Evolutionary conservation across 805 yeast species (phyloP), one percentile per base, ranked within the genome.

Genomic region (Candida chauliodis): DNA sequence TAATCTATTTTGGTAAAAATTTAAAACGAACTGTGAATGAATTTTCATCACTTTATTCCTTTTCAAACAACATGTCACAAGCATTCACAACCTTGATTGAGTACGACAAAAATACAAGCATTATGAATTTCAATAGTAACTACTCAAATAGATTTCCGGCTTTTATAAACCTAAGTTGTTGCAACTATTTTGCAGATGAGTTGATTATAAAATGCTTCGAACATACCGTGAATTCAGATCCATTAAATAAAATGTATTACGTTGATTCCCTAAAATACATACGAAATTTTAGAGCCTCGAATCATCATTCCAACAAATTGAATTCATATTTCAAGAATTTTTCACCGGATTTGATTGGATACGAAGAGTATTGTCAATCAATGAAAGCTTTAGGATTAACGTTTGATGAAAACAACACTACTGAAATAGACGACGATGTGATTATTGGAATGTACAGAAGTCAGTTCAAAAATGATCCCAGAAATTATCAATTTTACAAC

Each of bases 181-280:
- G 55, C 33, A 41, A 58, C 1, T 61, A 50, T 40, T 67, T 58
- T 48, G 63, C 55, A 31, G 73, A 69, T 40, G 74, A 69, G 43
- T 47, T 65, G 36, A 56, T 66, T 15, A 63, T 66, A 19, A 57
- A 57, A 37, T 64, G 73, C 41, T 69, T 62, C 42, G 72, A 68
- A 41, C 53, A 53, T 38, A 59, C 71, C 1, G 53, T 60, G 6
- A 45, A 49, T 10, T 56, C 67, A 0, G 72, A 68, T 37, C 52
- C 53, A 4, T 30, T 6, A 0, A 64, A 66, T 47, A 55, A 55
- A 28, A 38, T 64, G 37, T 47, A 55, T 36, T 68, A 68, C 37
- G 68, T 67, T 13, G 73, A 68, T 40, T 53, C 61, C n/a, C 50
- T 66, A 37, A 55, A 52, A 36, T 48, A 43, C 33, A 47, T 55